These are phyloP conservation scores for Gamsiella multidivaricata DNA, from an alignment of 192 early-diverging fungal species.

Conservation along the genomic window DNA sequence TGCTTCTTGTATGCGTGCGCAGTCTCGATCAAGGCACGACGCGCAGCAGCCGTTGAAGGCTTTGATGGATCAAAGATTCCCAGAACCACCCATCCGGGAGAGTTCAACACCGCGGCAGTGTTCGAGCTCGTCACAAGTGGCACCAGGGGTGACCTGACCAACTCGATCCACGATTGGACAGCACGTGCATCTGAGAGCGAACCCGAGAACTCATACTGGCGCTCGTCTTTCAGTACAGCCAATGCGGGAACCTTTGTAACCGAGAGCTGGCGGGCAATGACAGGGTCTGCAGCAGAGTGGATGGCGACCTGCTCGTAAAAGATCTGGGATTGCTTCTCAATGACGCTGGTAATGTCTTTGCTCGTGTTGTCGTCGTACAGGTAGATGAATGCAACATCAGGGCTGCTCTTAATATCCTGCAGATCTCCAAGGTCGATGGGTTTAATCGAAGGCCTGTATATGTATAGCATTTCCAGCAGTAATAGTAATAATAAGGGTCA, in stretches of 20 bases:
- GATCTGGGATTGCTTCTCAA: conserved; percentile 28
- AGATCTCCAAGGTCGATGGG: conserved; percentile 51
- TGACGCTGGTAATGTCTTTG: conserved; percentile 35
- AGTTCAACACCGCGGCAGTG: conserved; percentile 74
- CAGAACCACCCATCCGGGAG: conserved; percentile 72
- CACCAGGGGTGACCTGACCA: conserved; percentile 74
- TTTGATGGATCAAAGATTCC: conserved; percentile 66
- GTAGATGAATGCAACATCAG: conserved; percentile 66
- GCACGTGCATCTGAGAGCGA: conserved; percentile 46
- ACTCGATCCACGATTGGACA: conserved; percentile 70
- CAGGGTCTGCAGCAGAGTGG: conserved; percentile 52
- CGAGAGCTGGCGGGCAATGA: conserved; percentile 18
- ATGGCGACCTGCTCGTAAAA: conserved; percentile 49
- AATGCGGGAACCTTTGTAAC: conserved; percentile 58
- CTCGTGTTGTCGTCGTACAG: conserved; percentile 62
- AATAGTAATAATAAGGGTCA: conserved; percentile 1
- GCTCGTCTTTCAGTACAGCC: conserved; percentile 72
- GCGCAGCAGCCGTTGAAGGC: conserved; percentile 7
- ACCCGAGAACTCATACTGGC: conserved; percentile 38
- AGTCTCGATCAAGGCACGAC: conserved; percentile 27
- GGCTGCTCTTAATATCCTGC: conserved; percentile 45
- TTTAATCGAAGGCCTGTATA: conserved; percentile 30
- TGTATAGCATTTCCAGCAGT: too few relatives aligned
- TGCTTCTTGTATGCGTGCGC: conserved; percentile 49
- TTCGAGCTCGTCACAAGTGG: conserved; percentile 73